Evolutionary conservation across 2,329 filamentous ascomycete species (phyloP), one percentile per base, ranked within the genome.

Genomic region (Leptographium flavum): DNA sequence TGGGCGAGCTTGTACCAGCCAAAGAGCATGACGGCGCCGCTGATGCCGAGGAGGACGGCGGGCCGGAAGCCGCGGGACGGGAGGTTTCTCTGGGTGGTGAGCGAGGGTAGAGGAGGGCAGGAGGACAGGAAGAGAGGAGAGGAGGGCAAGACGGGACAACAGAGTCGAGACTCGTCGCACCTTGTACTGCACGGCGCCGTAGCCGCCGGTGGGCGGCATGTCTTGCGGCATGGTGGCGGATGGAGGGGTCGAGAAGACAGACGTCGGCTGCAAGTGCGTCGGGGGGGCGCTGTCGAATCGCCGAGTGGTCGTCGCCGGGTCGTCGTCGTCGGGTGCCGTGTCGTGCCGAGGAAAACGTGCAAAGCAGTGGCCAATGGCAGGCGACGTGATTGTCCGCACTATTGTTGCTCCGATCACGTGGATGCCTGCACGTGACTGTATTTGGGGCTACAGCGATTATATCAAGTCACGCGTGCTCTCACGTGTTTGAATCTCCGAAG

Each of bases 181-280:
- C 79, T 94, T 94, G 74, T 95, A 98, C 70, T 98, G 92, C 54
- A 98, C 83, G 65, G 90, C 82, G 65, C 80, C 83, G 68, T 98
- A 98, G 74, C 92, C 92, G 71, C 90, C 92, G 60, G 68, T 65
- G 57, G 92, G 92, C 71, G 92, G 92, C 79, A 98, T 86, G 74
- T 98, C 92, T 76, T 96, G 88, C 71, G 84, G 81, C 90, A 96
- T 95, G 60, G 54, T 80, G 71, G 63, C 58, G 15, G 15, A 27
- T 36, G 10, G n/a, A 27, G 17, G 10, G 25, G 22, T 21, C 21
- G 21, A 21, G 21, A 37, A 15, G 23, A 7, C 13, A n/a, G 35
- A 21, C 19, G 35, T 30, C 27, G 27, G 27, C 27, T 30, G 27
- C 27, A n/a, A n/a, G n/a, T n/a, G n/a, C n/a, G n/a, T n/a, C n/a